These are phyloP conservation scores for Salix dunnii DNA, from an alignment of 345 rosid species.

Conservation along the genomic window DNA sequence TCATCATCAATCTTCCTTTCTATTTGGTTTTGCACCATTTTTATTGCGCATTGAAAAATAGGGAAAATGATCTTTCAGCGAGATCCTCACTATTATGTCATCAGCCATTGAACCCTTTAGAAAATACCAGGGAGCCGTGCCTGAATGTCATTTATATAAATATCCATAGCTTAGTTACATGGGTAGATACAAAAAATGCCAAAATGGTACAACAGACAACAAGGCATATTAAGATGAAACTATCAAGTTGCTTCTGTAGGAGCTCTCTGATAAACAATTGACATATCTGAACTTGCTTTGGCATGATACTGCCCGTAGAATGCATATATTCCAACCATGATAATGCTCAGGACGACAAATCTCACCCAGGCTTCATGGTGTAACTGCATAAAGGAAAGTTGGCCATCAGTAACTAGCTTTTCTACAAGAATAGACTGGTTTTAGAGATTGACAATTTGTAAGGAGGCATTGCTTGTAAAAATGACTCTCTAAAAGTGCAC, in stretches of 20 bases:
- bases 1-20: neutral
- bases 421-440: neutral
- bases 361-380: conserved; percentile 92
- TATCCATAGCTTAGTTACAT: neutral
- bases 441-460: neutral
- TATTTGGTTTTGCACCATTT: neutral
- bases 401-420: conserved; percentile 1
- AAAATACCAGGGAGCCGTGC: neutral
- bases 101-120: no score
- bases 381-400: conserved; percentile 46
- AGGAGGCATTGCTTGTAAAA: neutral
- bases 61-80: neutral
- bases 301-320: conserved; percentile 84
- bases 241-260: conserved; percentile 37
- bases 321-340: conserved; percentile 63
- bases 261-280: conserved; percentile 53
- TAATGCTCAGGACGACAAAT: conserved; percentile 62
- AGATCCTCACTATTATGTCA: neutral
- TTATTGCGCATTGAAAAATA: neutral
- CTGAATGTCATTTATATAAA: neutral
- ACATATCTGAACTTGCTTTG: conserved; percentile 47
- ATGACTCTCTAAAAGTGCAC: conserved; percentile 30
- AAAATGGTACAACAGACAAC: neutral
- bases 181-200: neutral
- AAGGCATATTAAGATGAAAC: neutral